Evolutionary conservation across 495 filamentous ascomycete species (phyloP).

Genomic region (Lasiosphaeria miniovina): DNA sequence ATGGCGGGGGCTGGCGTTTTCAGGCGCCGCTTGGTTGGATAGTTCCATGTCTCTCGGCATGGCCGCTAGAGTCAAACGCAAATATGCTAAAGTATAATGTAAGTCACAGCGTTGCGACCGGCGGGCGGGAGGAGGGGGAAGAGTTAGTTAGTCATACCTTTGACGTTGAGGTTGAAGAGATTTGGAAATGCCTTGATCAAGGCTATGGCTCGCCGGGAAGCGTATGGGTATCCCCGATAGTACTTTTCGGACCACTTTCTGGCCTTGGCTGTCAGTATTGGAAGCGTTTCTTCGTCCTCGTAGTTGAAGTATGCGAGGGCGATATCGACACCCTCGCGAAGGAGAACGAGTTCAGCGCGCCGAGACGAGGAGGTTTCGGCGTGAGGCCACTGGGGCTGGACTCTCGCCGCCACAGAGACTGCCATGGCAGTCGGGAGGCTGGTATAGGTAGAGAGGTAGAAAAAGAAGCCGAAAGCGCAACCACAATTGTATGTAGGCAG

Average conservation of each 20-base stretch:
- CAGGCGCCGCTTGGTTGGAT: conserved; percentile 11
- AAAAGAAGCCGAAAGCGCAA: background rate
- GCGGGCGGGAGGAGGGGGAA: background rate
- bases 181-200: conserved; percentile 20
- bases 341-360: conserved; percentile 13
- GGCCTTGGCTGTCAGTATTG: conserved; percentile 20
- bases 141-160: conserved; percentile 4
- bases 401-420: background rate
- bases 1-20: conserved; percentile 13
- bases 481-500: background rate
- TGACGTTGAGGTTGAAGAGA: conserved; percentile 26
- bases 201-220: conserved; percentile 13
- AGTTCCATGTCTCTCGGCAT: conserved; percentile 6
- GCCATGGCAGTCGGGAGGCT: background rate
- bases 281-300: conserved; percentile 11
- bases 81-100: conserved; percentile 9
- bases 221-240: conserved; percentile 22
- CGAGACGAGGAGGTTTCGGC: background rate
- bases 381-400: background rate
- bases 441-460: background rate
- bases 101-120: background rate
- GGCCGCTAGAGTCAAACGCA: conserved; percentile 11
- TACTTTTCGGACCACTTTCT: conserved; percentile 24
- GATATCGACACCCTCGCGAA: conserved; percentile 24
- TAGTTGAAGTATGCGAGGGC: conserved; percentile 29